Percentiles rank a stretch among this genome's conserved stretches.
Conservation (phyloP, 345 rosid species). For the Eucalyptus regnans region DNA sequence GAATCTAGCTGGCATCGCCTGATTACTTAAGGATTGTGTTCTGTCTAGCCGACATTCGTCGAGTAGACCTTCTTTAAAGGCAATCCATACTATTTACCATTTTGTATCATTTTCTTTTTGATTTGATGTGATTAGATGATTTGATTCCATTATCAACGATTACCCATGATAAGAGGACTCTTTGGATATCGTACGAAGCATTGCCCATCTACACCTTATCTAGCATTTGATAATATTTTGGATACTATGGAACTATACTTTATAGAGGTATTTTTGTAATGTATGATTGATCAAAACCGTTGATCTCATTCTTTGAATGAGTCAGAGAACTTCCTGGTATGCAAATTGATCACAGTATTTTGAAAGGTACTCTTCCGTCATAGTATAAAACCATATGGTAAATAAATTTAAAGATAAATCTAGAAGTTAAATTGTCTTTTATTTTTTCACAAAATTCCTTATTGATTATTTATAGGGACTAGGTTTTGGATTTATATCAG, state of each 20-base stretch:
- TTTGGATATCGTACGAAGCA: neutral
- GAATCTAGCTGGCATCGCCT: rapidly evolving
- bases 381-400: neutral
- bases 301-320: neutral
- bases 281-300: neutral
- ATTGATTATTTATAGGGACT: neutral
- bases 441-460: neutral
- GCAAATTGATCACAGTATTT: neutral
- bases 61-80: neutral
- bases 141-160: neutral
- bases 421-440: neutral
- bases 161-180: neutral
- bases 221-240: neutral
- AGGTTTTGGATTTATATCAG: neutral
- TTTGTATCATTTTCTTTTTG: neutral
- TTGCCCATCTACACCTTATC: rapidly evolving
- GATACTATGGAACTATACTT: neutral
- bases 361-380: neutral
- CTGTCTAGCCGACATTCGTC: neutral
- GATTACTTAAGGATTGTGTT: neutral
- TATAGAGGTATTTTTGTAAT: neutral
- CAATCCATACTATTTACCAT: rapidly evolving
- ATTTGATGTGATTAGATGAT: neutral
- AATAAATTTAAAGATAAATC: neutral
- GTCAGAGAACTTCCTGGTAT: rapidly evolving